Base-by-base conservation (phyloP, 2,329 filamentous ascomycete genomes). In the Fonsecaea monophora region DNA sequence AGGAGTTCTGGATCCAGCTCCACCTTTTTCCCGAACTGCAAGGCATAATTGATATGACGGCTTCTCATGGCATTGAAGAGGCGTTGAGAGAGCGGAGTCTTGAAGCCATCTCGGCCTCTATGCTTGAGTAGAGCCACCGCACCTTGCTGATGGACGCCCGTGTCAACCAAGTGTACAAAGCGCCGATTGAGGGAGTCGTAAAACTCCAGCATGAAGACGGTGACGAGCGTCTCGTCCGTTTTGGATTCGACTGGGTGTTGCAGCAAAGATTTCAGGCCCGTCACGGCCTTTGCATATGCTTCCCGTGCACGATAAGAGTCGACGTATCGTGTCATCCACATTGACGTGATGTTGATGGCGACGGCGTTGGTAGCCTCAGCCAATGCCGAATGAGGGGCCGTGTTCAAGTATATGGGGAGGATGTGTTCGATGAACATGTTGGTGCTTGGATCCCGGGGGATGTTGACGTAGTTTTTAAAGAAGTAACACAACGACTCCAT, bases 191-290 rank as follows among this genome's bases (percentile, higher is more conserved):
- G 68, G 18, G 62, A 65, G 34, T 70, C 66, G 35, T 70, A 68
- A 30, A 70, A 70, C 30, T 70, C 68, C 37, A 70, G 64, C 64
- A 70, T 64, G 61, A 68, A 70, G 1, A 70, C 66, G 3, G 68
- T 62, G 18, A 66, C 68, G 18, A 70, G 68, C 2, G 66, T 66
- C 21, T 68, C 60, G 38, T 68, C 66, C 30, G 53, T 65, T 50
- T 58, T 62, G 37, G 55, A 60, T 25, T 64, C 18, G 12, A 62
- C 42, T 9, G 64, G 61, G 25, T 70, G 63, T 50, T 64, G 50
- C 25, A 70, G 40, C 8, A 59, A 40, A 32, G 15, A 12, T 53
- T 64, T 66, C 5, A 68, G 21, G 13, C 53, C 34, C 10, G 53
- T 50, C 40, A 70, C 66, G 34, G 68, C 68, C 32, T 57, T 66